Evolutionary conservation across 352 stramenopile genomes (phyloP).

Genomic region (Phytopythium delawarense): DNA sequence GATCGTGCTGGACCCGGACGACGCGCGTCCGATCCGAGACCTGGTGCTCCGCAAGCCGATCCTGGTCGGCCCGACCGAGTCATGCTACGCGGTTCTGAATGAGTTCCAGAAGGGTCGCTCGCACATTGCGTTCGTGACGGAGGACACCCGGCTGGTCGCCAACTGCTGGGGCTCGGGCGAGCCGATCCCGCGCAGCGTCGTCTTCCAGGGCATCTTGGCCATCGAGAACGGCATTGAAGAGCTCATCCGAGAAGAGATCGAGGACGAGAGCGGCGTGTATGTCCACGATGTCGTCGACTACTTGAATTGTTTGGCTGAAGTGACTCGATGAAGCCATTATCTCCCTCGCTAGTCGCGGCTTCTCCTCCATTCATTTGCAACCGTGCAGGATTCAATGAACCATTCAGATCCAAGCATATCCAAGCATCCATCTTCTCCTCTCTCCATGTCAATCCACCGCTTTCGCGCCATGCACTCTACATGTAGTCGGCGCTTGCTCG

Average conservation of each 20-base stretch:
- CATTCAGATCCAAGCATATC: background rate
- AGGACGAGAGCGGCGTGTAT: slow-evolving; percentile 84
- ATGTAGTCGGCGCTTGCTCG: background rate
- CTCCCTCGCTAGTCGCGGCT: background rate
- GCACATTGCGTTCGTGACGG: slow-evolving; percentile 81
- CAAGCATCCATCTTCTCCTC: background rate
- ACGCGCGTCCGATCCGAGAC: slow-evolving; percentile 57
- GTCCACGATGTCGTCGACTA: slow-evolving; percentile 55
- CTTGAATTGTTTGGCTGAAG: slow-evolving; percentile 8
- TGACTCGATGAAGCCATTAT: background rate
- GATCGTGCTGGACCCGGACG: slow-evolving; percentile 86
- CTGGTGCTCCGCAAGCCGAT: slow-evolving; percentile 71
- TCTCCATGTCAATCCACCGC: background rate
- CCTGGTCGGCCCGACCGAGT: slow-evolving; percentile 74
- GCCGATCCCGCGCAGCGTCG: slow-evolving; percentile 32
- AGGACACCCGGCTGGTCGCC: slow-evolving; percentile 43
- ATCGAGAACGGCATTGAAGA: slow-evolving; percentile 92
- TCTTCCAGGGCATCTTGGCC: slow-evolving; percentile 86
- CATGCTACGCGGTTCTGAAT: slow-evolving; percentile 88
- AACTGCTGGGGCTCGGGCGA: slow-evolving; percentile 45
- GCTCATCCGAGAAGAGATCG: slow-evolving; percentile 88
- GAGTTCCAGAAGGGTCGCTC: slow-evolving; percentile 88
- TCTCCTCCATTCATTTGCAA: background rate
- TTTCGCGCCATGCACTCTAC: background rate
- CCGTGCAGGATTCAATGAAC: background rate